A percentile compares a stretch with the other conserved stretches of the same genome.
Evolutionary conservation across 768 basidiomycete genomes (phyloP).

Genomic region (Cystobasidium tubakii): DNA sequence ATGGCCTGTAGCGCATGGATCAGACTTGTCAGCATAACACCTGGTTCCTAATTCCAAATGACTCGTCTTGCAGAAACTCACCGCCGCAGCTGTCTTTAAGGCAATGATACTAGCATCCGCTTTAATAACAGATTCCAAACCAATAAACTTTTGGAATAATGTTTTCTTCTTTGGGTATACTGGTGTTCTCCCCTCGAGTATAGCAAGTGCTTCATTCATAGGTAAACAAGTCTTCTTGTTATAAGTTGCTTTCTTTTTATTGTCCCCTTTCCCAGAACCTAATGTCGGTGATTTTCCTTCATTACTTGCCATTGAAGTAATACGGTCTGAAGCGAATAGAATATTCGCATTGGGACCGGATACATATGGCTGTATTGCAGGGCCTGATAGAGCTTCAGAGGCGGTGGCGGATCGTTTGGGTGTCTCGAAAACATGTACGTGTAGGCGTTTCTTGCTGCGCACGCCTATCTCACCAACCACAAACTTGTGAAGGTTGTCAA

Average conservation of each 20-base stretch:
- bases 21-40: too few relatives aligned
- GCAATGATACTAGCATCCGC: background rate
- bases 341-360: background rate
- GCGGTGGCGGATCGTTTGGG: conserved; percentile 31
- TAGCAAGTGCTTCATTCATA: conserved; percentile 46
- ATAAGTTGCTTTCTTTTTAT: conserved; percentile 15
- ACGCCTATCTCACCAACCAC: conserved; percentile 37
- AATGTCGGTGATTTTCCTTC: background rate
- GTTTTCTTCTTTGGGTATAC: conserved; percentile 10
- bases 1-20: conserved; percentile 29
- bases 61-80: conserved; percentile 45
- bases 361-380: background rate
- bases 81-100: conserved; percentile 36
- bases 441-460: conserved; percentile 35
- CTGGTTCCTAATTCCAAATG: conserved; percentile 37
- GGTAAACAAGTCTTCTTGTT: conserved; percentile 37
- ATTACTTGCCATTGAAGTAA: background rate
- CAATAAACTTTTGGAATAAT: background rate
- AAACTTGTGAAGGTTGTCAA: conserved; percentile 43
- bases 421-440: conserved; percentile 48
- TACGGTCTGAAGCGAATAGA: background rate
- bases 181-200: conserved; percentile 41
- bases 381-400: background rate
- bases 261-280: background rate
- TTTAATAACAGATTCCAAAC: conserved; percentile 15